Evolutionary conservation across 208 protist genomes (phyloP), one percentile per base, ranked within the genome.

Genomic region (Acanthamoeba pearcei): DNA sequence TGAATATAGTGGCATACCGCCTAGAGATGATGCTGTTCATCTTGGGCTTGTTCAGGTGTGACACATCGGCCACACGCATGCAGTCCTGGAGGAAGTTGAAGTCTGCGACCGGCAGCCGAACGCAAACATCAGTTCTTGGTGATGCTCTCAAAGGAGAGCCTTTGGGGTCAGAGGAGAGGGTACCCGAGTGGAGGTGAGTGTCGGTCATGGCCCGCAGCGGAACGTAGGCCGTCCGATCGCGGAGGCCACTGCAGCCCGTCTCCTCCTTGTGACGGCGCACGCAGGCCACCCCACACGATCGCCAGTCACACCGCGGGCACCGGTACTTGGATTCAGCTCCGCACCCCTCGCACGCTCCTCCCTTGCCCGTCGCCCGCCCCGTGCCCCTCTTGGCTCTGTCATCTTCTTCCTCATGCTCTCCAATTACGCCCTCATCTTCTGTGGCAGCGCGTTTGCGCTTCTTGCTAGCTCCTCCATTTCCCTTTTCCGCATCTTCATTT

Each of bases 41-140:
- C 24, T 74, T 92, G 38, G 55, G 62, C 42, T 51, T 76, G 62
- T 76, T 76, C 9, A 92, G 55, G 38, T 92, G 60, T 22, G 86
- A 46, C 17, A 92, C 62, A 55, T 76, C 64, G 5, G 55, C 35
- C 86, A 76, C 64, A 12, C 64, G 86, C 86, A 92, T 68, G 64
- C 86, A 68, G 27, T 92, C 86, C 42, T 92, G 86, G 22, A 92
- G 38, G 62, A 92, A 92, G 86, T 92, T 92, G 49, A 92, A 92
- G 62, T 92, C 86, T 92, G 32, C 1, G 3, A 51, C 46, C 5
- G 46, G 8, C 46, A 51, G 46, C 12, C 46, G 46, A 51, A 51
- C 12, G 46, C 46, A 51, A 51, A 13, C 46, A 13, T 51, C 46
- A 51, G 46, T 51, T 51, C 46, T 51, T 1, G 10, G 46, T 51